Conservation (phyloP, 2,329 filamentous ascomycete genomes). For the Aspergillus sp. region DNA sequence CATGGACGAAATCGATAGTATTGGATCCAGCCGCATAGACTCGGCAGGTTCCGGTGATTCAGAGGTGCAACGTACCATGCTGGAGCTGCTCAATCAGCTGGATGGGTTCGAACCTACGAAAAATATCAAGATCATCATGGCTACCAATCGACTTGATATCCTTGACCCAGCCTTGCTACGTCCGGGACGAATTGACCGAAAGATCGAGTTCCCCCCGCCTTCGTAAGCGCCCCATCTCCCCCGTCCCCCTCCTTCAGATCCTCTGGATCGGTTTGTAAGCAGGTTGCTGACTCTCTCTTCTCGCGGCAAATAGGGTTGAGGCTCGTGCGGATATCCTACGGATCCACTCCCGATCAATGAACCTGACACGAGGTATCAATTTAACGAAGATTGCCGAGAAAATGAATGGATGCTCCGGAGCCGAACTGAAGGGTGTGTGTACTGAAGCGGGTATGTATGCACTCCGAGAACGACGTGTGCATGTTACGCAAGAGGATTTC, state of each 20-base stretch:
- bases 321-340: slow-evolving; percentile 95
- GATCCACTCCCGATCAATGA: slow-evolving; percentile 98
- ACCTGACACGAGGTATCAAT: slow-evolving; percentile 95
- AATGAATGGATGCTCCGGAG: slow-evolving; percentile 98
- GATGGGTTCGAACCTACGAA: slow-evolving; percentile 99
- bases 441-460: slow-evolving; percentile 99
- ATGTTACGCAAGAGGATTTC: slow-evolving; percentile 99
- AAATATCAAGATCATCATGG: slow-evolving; percentile 99
- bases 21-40: slow-evolving; percentile 94
- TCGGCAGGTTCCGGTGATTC: slow-evolving; percentile 94
- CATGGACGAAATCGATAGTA: slow-evolving; percentile 99
- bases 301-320: slow-evolving; percentile 60
- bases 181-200: slow-evolving; percentile 96
- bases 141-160: slow-evolving; percentile 96
- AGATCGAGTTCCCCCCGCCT: slow-evolving; percentile 98
- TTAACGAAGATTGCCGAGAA: slow-evolving; percentile 98
- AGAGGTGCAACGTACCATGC: slow-evolving; percentile 97
- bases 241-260: slow-evolving; percentile 1
- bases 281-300: slow-evolving; percentile 19
- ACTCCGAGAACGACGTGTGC: slow-evolving; percentile 88
- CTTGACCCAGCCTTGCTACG: slow-evolving; percentile 91
- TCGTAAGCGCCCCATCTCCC: slow-evolving; percentile 50
- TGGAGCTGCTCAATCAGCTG: slow-evolving; percentile 96
- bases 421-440: slow-evolving; percentile 97
- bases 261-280: background rate